Evolutionary conservation across 2,329 filamentous ascomycete species (phyloP), one percentile per base, ranked within the genome.

Genomic region (Teratosphaeria pseudoeucalypti): DNA sequence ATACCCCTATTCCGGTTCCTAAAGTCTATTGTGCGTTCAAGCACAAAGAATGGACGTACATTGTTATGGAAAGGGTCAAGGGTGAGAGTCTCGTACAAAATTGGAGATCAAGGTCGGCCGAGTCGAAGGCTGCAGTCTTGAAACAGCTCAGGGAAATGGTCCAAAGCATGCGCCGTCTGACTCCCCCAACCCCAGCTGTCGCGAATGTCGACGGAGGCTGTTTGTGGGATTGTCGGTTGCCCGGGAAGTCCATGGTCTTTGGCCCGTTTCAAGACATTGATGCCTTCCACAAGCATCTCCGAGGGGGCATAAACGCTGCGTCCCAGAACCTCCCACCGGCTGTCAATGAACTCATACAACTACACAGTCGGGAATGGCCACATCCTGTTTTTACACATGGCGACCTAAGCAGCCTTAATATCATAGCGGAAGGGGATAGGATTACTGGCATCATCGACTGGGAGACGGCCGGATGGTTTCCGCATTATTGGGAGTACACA

Each of bases 401-500:
- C 2, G 81, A 84, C 65, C 70, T 84, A 7, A 75, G 57, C 37
- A 34, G 52, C 14, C 64, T 66, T 26, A 81, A 81, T 61, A 76
- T 81, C 53, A 61, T 81, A 10, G 66, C 74, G 52, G 66, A 67
- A 6, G 74, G 70, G 5, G 73, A 77, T 57, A 65, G 73, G 5
- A 66, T 83, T 34, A 72, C 75, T 52, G 78, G 76, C 9, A 78
- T 82, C 61, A 62, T 76, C 54, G 76, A 75, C 61, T 81, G 77
- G 78, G 78, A 81, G 63, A 70, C 72, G 29, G 70, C 75, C 26
- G 77, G 77, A 1, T 81, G 76, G 76, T 79, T 76, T 64, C 78
- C 77, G 1, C 67, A 71, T 14, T 80, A 78, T 65, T 79, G 76
- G 76, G 76, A 78, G 61, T 77, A 76, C 59, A 76, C 74, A 7